Conservation (phyloP, 225 moss, liverwort and hornwort species). For the Bryum argenteum region DNA sequence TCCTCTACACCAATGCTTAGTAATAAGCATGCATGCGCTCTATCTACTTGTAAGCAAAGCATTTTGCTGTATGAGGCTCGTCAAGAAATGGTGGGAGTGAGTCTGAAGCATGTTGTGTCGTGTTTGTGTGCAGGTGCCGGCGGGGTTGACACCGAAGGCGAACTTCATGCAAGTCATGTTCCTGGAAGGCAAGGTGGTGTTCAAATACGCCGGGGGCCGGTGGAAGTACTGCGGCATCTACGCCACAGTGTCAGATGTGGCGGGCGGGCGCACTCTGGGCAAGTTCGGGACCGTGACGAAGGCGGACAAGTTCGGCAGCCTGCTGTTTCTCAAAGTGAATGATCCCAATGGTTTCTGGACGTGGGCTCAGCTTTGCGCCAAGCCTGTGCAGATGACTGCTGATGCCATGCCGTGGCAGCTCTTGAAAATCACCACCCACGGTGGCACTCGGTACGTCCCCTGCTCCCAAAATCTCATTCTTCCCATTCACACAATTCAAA, state of each 20-base stretch:
- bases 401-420: slow-evolving; percentile 38
- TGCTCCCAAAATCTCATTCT: not conserved
- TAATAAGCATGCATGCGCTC: no score
- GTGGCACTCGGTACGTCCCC: slow-evolving; percentile 38
- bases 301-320: slow-evolving; percentile 41
- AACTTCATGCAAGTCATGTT: slow-evolving; percentile 36
- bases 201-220: slow-evolving; percentile 6
- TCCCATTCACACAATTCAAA: no score
- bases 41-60: no score
- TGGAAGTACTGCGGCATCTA: slow-evolving; percentile 35
- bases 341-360: slow-evolving; percentile 47
- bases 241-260: slow-evolving; percentile 32
- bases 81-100: no score
- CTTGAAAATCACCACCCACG: slow-evolving; percentile 33
- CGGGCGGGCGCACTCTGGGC: slow-evolving; percentile 36
- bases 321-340: slow-evolving; percentile 15
- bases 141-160: slow-evolving; percentile 24
- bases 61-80: no score
- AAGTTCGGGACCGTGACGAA: slow-evolving; percentile 31
- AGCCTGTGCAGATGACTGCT: slow-evolving; percentile 23
- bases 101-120: no score
- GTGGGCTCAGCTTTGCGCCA: slow-evolving; percentile 25
- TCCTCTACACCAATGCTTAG: no score
- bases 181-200: slow-evolving; percentile 35
- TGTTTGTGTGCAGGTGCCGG: not conserved